These are phyloP conservation scores for Rhodotorula mucilaginosa DNA, from an alignment of 1,284 basidiomycete species.

Conservation along the genomic window DNA sequence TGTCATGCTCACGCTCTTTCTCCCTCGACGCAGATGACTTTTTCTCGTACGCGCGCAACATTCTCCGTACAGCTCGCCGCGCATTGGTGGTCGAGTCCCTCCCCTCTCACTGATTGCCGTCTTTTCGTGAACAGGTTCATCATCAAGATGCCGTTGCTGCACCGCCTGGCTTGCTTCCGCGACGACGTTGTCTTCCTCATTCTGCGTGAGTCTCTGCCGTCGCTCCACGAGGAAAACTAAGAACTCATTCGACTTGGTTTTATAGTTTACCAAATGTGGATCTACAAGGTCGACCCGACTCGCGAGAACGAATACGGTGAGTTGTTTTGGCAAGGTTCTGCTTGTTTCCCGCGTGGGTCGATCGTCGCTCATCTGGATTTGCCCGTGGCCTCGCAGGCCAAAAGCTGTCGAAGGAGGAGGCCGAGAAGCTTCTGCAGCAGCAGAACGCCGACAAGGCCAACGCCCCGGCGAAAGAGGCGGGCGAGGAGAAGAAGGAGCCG, in stretches of 20 bases:
- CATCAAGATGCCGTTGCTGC: conserved; percentile 93
- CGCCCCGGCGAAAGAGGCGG: conserved; percentile 1
- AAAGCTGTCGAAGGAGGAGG: conserved; percentile 36
- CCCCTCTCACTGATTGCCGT: no score
- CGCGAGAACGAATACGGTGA: conserved; percentile 95
- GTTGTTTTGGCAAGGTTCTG: conserved; percentile 20
- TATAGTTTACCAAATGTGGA: conserved; percentile 67
- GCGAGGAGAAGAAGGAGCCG: conserved; percentile 6
- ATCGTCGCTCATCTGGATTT: not conserved
- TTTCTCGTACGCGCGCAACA: conserved; percentile 29
- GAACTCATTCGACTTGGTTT: no score
- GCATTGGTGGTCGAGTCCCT: no score
- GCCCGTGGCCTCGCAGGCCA: conserved; percentile 14
- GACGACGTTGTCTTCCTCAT: conserved; percentile 50
- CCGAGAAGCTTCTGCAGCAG: conserved; percentile 19
- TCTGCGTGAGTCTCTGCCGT: conserved; percentile 15
- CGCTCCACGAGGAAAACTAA: no score
- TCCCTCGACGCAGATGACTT: conserved; percentile 28
- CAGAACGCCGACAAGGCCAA: not conserved
- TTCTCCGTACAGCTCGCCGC: no score
- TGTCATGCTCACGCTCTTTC: not conserved
- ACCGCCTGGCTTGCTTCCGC: conserved; percentile 78
- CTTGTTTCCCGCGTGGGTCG: not conserved
- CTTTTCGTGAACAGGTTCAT: conserved; percentile 54
- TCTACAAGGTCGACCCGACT: conserved; percentile 89